Conservation (phyloP, 139 green algal genomes). For the Spirogloea muscicola region DNA sequence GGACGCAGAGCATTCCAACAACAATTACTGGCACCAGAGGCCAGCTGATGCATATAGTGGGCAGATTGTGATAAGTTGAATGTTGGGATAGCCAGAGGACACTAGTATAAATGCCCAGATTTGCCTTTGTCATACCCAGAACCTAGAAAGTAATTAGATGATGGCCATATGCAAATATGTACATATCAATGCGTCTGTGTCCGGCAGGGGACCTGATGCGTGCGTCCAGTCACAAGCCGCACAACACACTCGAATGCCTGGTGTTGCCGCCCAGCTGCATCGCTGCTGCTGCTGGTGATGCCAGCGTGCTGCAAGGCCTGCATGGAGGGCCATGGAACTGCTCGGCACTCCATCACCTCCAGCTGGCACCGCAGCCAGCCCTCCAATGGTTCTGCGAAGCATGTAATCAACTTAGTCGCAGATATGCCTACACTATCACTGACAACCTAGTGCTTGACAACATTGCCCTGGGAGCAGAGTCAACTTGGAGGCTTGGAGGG, state of each 20-base stretch:
- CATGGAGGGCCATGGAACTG: background rate
- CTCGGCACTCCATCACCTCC: background rate
- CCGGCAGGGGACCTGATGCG: background rate
- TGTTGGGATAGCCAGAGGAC: too few relatives aligned
- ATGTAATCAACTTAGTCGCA: too few relatives aligned
- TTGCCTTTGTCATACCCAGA: too few relatives aligned
- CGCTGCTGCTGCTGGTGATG: background rate
- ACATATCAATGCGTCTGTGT: background rate
- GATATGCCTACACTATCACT: too few relatives aligned
- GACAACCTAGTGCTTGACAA: too few relatives aligned
- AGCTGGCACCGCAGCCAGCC: background rate
- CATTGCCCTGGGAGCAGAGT: too few relatives aligned
- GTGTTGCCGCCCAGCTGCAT: background rate
- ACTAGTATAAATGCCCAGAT: too few relatives aligned
- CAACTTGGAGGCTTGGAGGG: too few relatives aligned
- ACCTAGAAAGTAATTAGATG: too few relatives aligned
- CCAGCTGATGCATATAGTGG: too few relatives aligned
- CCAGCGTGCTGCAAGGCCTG: background rate
- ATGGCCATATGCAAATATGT: too few relatives aligned
- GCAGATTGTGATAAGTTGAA: too few relatives aligned
- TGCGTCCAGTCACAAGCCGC: constrained; percentile 3
- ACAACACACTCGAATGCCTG: background rate
- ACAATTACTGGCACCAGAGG: background rate
- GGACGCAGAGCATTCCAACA: background rate
- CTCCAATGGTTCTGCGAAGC: background rate